Evolutionary conservation across 1,139 yeast species (phyloP), one percentile per base, ranked within the genome.

Genomic region (Scheffersomyces illinoinensis): DNA sequence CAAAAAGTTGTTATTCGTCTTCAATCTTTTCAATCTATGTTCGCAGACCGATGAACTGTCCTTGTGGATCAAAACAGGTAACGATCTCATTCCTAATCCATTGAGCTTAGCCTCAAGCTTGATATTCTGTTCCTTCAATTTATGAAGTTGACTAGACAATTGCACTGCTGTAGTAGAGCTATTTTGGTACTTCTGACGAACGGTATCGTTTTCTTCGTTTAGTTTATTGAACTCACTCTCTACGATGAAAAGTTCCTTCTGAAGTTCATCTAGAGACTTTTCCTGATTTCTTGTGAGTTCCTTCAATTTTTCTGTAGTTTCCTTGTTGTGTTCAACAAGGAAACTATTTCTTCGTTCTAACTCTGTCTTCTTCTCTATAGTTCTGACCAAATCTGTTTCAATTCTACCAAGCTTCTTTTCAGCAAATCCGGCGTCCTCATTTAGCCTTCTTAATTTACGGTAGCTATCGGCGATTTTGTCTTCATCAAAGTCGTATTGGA

Each of bases 151-250:
- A 0, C 70, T 67, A 0, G 89, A 79, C 47, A 76, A 66, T 53
- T 82, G 85, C 0, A 87, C 89, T 0, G 92, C 92, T 20, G 72
- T 73, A 0, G 86, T 73, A 0, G 91, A 87, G 43, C 74, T 73
- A 6, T 68, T 65, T 69, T 88, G 93, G 66, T 89, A 89, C 53
- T 78, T 68, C 1, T 63, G 63, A 59, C 92, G 74, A 8, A 81
- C 66, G 0, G 63, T 56, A 46, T 85, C 88, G 59, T 79, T 78
- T 55, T 75, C 79, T 3, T 63, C 64, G 6, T 66, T 65, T 26
- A 77, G 66, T 47, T 68, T 68, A 1, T 67, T 65, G 56, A 73
- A 72, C 58, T 68, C 81, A 2, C 60, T 62, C 17, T 65, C 64
- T 23, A 81, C 66, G 4, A 62, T 65, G 1, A 55, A 58, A n/a